A percentile compares a stretch with the other conserved stretches of the same genome.
phyloP scores from a whole-genome alignment of 306 rosid genomes.

The Betula pendula region DNA sequence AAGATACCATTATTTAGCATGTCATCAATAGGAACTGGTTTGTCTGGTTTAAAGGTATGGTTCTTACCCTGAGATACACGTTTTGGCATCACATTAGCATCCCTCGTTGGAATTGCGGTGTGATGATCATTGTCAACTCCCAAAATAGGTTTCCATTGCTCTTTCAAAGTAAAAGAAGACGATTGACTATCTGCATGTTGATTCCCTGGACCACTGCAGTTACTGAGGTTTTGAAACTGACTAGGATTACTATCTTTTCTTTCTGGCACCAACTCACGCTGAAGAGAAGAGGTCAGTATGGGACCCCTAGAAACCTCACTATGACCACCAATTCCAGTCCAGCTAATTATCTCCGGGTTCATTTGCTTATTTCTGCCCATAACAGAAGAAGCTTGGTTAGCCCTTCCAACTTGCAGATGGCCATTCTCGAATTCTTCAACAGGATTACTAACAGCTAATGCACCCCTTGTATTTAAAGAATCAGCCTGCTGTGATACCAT shows the following conservation, averaged over 20 bases:
- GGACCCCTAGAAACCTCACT: slow-evolving; percentile 63
- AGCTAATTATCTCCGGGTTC: slow-evolving; percentile 45
- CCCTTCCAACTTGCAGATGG: slow-evolving; percentile 56
- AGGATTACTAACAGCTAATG: slow-evolving; percentile 48
- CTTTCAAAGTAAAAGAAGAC: slow-evolving; percentile 60
- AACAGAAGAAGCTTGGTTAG: slow-evolving; percentile 54
- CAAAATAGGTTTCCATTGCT: slow-evolving; percentile 75
- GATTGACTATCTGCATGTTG: slow-evolving; percentile 43
- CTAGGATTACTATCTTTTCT: slow-evolving; percentile 56
- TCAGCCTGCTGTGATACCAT: slow-evolving; percentile 50
- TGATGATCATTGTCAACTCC: slow-evolving; percentile 58
- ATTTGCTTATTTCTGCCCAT: slow-evolving; percentile 47
- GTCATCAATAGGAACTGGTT: slow-evolving; percentile 28
- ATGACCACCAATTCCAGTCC: slow-evolving; percentile 62
- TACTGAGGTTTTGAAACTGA: slow-evolving; percentile 57
- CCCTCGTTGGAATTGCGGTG: slow-evolving; percentile 49
- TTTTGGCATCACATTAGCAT: slow-evolving; percentile 49
- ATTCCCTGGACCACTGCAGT: slow-evolving; percentile 46
- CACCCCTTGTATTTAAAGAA: slow-evolving; percentile 53
- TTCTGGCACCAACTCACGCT: slow-evolving; percentile 59
- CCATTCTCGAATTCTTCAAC: slow-evolving; percentile 59
- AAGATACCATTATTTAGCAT: slow-evolving; percentile 29
- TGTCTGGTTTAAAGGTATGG: slow-evolving; percentile 17
- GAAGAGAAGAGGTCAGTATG: slow-evolving; percentile 53
- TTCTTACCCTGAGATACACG: slow-evolving; percentile 62